Conservation (phyloP, 164 flowering plant genomes). For the Chimonanthus praecox region DNA sequence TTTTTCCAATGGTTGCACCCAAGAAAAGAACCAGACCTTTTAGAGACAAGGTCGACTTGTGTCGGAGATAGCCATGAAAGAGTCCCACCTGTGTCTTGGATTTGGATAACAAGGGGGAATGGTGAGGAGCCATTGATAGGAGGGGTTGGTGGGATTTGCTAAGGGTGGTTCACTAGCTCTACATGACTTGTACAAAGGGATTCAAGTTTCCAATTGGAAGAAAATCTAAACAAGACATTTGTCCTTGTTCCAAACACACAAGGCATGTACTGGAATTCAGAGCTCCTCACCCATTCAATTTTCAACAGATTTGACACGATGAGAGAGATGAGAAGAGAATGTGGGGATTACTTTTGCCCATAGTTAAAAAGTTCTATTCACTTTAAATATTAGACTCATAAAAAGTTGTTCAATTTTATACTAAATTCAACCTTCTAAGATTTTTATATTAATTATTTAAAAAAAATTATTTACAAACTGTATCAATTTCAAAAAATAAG, state of each 20-base stretch:
- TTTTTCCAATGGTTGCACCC: background rate
- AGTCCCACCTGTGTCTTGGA: background rate
- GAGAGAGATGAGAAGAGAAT: too few species aligned
- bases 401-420: too few species aligned
- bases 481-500: too few species aligned
- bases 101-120: background rate
- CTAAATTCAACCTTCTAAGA: too few species aligned
- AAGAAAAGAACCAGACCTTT: background rate
- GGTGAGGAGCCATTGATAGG: background rate
- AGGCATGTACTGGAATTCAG: too few species aligned
- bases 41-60: background rate
- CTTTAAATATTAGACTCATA: too few species aligned
- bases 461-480: too few species aligned
- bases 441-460: too few species aligned
- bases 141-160: conserved; percentile 6
- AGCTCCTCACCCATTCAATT: too few species aligned
- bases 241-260: background rate
- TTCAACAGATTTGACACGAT: too few species aligned
- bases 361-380: too few species aligned
- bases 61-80: background rate
- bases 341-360: too few species aligned
- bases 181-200: background rate
- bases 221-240: background rate
- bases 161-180: conserved; percentile 1
- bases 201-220: background rate